Evolutionary conservation across 139 green algal genomes (phyloP), one percentile per base, ranked within the genome.

Genomic region (Coccomyxa sp.): DNA sequence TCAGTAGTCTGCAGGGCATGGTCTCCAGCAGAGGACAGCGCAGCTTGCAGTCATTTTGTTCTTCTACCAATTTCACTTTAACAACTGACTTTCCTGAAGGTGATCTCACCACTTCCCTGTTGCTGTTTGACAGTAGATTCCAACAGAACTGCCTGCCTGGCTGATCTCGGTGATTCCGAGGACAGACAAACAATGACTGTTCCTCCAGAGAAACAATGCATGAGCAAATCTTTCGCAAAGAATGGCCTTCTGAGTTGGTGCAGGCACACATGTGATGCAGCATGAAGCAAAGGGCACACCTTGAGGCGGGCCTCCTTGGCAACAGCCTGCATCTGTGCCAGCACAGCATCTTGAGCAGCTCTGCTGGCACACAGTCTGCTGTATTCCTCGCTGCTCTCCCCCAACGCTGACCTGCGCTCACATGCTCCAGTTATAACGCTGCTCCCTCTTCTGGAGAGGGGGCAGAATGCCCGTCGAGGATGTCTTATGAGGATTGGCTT

Each of bases 251-350:
- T 11, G 63, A 28, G 63, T 25, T 71, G 38, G 4, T 71, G 18
- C 63, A 28, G 18, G 21, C 21, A 71, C 63, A 3, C 63, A 4
- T 25, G 21, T 71, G 63, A 25, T 25, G 21, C 18, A 25, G 63
- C 63, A 28, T 21, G 10, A 71, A 9, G 63, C 18, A 9, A 28
- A 78, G 74, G n/a, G 71, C 77, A 71, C 67, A 89, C 89, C 90
- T 96, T 97, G 51, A 99, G 90, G 87, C 94, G 95, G 79, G 88
- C 93, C 67, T 90, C 95, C 87, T 98, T 98, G 84, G 81, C 96
- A 17, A 89, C 91, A 13, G 84, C 80, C 10, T 85, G 89, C 31
- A 96, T 86, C 58, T 85, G 76, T 27, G 85, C 78, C 75, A 95
- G 86, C 77, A 95, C 68, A 32, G 71, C 83, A 31, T 88, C 71